A percentile compares a stretch with the other conserved stretches of the same genome.
phyloP scores from a whole-genome alignment of 75 land plant genomes.

The Chamaecyparis obtusa region DNA sequence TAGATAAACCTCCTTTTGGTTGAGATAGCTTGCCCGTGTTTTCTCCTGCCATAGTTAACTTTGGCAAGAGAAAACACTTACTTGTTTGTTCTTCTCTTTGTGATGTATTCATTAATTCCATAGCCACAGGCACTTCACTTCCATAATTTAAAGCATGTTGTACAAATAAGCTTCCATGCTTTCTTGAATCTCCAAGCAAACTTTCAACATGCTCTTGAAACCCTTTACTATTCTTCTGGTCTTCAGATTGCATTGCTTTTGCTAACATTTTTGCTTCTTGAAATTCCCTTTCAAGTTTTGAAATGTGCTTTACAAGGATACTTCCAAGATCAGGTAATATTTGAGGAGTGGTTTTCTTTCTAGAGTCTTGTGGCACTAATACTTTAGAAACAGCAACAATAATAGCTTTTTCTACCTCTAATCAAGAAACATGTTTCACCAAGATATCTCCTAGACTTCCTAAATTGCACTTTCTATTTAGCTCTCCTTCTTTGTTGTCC shows the following conservation, averaged over 20 bases:
- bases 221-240: neutral
- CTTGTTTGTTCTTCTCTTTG: neutral
- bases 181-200: too few relatives aligned
- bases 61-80: too few relatives aligned
- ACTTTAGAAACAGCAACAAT: neutral
- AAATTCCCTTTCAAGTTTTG: conserved; percentile 54
- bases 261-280: conserved; percentile 20
- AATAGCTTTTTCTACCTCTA: conserved; percentile 57
- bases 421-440: too few relatives aligned
- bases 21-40: neutral
- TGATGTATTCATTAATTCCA: too few relatives aligned
- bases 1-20: too few relatives aligned
- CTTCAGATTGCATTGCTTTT: conserved; percentile 9
- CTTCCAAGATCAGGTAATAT: conserved; percentile 25
- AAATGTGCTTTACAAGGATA: too few relatives aligned
- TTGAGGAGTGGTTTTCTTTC: neutral
- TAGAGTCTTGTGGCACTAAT: neutral
- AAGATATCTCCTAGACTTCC: too few relatives aligned
- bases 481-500: conserved; percentile 28
- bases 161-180: too few relatives aligned
- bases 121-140: too few relatives aligned
- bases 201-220: too few relatives aligned
- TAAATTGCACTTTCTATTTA: conserved; percentile 3
- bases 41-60: neutral
- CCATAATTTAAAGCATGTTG: too few relatives aligned